A percentile compares a stretch with the other conserved stretches of the same genome.
These are phyloP conservation scores for Citrus sinensis DNA, from an alignment of 345 rosid species.

Conservation along the genomic window DVS_A1.0 CM039162.1:22345001-22345500, in stretches of 20 bases:
- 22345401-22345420: not conserved
- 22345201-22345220: conserved; percentile 87
- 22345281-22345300: not conserved
- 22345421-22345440: not conserved
- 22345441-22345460: conserved; percentile 79
- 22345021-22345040: conserved; percentile 81
- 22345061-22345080: conserved; percentile 99
- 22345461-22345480: conserved; percentile 80
- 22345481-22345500: conserved; percentile 94
- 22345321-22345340: not conserved
- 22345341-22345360: not conserved
- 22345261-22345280: not conserved
- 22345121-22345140: conserved; percentile 64
- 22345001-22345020: conserved; percentile 74
- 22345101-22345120: conserved; percentile 88
- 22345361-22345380: conserved; percentile 4
- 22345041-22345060: conserved; percentile 83
- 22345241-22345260: not conserved
- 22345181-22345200: conserved; percentile 86
- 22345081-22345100: conserved; percentile 93
- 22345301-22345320: not conserved
- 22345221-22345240: conserved; percentile 63
- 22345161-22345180: conserved; percentile 99
- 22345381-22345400: conserved; percentile 5
- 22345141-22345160: conserved; percentile 83